Base-by-base conservation (phyloP, 202 grass and related monocot species). In the Bolboschoenoplectus hybrid region DNA sequence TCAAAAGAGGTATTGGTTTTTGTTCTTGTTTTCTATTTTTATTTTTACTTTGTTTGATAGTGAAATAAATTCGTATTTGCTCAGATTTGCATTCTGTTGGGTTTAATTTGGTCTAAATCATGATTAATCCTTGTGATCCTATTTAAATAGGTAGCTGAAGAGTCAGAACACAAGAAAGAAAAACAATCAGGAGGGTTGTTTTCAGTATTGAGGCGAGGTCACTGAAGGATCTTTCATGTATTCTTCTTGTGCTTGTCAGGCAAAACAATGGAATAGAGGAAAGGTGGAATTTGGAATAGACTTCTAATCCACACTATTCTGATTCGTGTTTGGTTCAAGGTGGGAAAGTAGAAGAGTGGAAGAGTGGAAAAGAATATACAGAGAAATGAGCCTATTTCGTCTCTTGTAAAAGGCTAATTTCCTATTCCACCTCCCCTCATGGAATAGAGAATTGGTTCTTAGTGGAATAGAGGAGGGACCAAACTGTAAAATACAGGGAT, bases 161-260 rank as follows among this genome's bases (percentile, higher is more conserved):
- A 97, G 44, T 85, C 89, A 1, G 89, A 90, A 11, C 88, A 93
- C 41, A 91, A 91, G 60, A 99, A 99, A 89, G 93, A 99, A 45
- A 99, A 94, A 88, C 64, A 82, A 71, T 62, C 91, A 1, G 93
- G 96, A 9, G 90, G 97, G 4, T 89, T 99, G 61, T 88, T 99
- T 89, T 99, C 93, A 32, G 88, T 90, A 84, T 60, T 99, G 57
- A 91, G 85, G 85, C 81, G 94, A 32, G 90, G 91, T 20, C 91
- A 97, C 84, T 97, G 67, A 93, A 75, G 80, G 13, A 69, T 41
- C 14, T 47, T 84, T 67, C 7, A 71, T 53, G 50, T 57, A 55
- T 39, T 84, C 10, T 68, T 56, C 43, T 80, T 57, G 12, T 81
- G 34, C 53, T 81, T 46, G 44, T 67, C 11, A 19, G 70, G 44